A percentile compares a stretch with the other conserved stretches of the same genome.
Evolutionary conservation across 306 rosid genomes (phyloP).

Genomic region (Cyamopsis tetragonoloba): DNA sequence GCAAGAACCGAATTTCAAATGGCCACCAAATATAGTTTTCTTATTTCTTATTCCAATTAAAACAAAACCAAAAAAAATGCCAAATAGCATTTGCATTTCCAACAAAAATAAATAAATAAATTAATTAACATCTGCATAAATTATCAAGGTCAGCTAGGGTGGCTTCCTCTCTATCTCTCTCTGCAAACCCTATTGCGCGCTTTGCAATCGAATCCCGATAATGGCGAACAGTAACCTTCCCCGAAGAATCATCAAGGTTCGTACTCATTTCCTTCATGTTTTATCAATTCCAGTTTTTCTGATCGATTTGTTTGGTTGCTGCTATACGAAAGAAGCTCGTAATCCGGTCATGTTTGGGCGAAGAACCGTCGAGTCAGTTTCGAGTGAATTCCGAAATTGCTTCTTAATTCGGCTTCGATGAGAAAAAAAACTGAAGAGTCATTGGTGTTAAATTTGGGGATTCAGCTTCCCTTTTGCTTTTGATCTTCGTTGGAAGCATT

Average conservation of each 20-base stretch:
- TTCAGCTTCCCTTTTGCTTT: background rate
- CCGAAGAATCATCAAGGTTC: constrained; percentile 72
- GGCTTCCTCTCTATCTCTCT: constrained; percentile 26
- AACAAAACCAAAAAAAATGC: too few species aligned
- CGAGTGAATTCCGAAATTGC: background rate
- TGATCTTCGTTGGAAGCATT: constrained; percentile 1
- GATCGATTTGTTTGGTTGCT: constrained; percentile 22
- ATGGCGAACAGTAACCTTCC: constrained; percentile 98
- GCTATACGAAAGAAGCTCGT: background rate
- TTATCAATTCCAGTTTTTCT: constrained; percentile 36
- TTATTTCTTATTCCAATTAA: too few species aligned
- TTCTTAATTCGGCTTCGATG: background rate
- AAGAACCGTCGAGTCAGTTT: background rate
- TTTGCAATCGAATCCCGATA: constrained; percentile 44
- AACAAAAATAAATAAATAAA: too few species aligned
- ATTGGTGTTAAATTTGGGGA: background rate
- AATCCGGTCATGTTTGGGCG: background rate
- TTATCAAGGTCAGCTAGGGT: too few species aligned
- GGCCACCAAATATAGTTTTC: too few species aligned
- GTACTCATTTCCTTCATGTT: constrained; percentile 22
- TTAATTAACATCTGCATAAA: too few species aligned
- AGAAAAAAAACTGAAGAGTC: background rate
- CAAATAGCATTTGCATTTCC: too few species aligned
- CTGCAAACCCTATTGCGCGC: constrained; percentile 53
- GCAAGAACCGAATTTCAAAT: too few species aligned